Evolutionary conservation across 2,329 filamentous ascomycete species (phyloP).

Genomic region (Reticulascus tulasneorum): DNA sequence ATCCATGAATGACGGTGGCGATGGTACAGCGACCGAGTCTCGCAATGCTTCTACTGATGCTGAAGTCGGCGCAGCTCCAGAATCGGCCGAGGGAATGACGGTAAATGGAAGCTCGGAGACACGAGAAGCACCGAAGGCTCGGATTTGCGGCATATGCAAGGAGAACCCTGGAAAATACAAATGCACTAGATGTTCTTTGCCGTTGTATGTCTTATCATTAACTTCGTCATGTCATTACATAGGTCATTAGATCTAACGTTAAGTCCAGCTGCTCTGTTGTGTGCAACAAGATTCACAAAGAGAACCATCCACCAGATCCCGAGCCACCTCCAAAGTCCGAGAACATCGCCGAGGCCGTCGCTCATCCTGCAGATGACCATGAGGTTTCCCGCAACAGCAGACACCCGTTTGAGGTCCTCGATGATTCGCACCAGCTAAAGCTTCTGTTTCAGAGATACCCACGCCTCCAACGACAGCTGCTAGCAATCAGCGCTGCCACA

Average conservation of each 20-base stretch:
- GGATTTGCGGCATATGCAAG: slow-evolving; percentile 50
- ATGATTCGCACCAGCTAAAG: slow-evolving; percentile 44
- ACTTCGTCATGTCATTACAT: slow-evolving; percentile 4
- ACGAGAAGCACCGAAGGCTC: slow-evolving; percentile 7
- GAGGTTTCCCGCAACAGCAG: slow-evolving; percentile 12
- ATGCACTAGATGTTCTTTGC: slow-evolving; percentile 53
- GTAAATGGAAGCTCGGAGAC: no score
- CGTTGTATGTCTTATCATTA: slow-evolving; percentile 47
- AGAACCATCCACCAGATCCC: slow-evolving; percentile 42
- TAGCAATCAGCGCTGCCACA: slow-evolving; percentile 45
- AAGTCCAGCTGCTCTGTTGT: slow-evolving; percentile 51
- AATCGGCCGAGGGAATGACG: no score
- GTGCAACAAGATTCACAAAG: slow-evolving; percentile 51
- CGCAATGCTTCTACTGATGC: no score
- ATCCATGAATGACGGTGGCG: no score
- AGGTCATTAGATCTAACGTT: slow-evolving; percentile 9
- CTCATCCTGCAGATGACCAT: slow-evolving; percentile 14
- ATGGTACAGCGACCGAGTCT: no score
- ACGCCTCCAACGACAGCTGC: slow-evolving; percentile 40
- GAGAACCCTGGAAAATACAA: slow-evolving; percentile 55
- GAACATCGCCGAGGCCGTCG: slow-evolving; percentile 26
- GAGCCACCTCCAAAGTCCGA: slow-evolving; percentile 23
- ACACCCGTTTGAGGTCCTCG: slow-evolving; percentile 49
- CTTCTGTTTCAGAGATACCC: slow-evolving; percentile 52
- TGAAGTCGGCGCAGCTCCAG: no score